These are phyloP conservation scores for Bidens hawaiensis DNA, from an alignment of 140 eudicot genomes.

Conservation along the genomic window DNA sequence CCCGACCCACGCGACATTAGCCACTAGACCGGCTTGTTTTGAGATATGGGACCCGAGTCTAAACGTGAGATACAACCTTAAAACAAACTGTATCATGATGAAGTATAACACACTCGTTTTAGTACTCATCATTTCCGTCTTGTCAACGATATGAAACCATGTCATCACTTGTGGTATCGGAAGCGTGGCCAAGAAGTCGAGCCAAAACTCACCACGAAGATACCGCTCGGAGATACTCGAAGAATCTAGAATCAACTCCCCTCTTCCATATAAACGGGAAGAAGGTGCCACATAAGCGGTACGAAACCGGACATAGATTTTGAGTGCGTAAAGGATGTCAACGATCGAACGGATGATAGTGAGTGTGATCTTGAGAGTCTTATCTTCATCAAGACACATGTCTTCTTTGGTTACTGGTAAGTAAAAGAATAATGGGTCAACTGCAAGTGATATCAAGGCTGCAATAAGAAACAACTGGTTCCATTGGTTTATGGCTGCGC, in stretches of 20 bases:
- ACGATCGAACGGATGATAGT: slow-evolving; percentile 53
- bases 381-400: slow-evolving; percentile 50
- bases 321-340: slow-evolving; percentile 53
- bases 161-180: slow-evolving; percentile 86
- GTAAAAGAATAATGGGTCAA: slow-evolving; percentile 85
- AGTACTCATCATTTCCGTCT: slow-evolving; percentile 42
- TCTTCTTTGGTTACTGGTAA: slow-evolving; percentile 47
- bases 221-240: slow-evolving; percentile 62
- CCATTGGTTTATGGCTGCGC: slow-evolving; percentile 44
- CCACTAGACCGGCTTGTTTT: slow-evolving; percentile 70
- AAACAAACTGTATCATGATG: slow-evolving; percentile 58
- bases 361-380: slow-evolving; percentile 45
- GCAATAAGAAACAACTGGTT: slow-evolving; percentile 55
- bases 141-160: slow-evolving; percentile 34
- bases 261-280: slow-evolving; percentile 85
- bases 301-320: slow-evolving; percentile 60
- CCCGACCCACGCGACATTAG: slow-evolving; percentile 89
- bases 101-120: slow-evolving; percentile 51
- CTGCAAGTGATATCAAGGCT: slow-evolving; percentile 56
- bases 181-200: slow-evolving; percentile 72
- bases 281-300: slow-evolving; percentile 92
- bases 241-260: slow-evolving; percentile 76
- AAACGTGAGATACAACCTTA: slow-evolving; percentile 66
- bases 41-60: slow-evolving; percentile 68
- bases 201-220: slow-evolving; percentile 45